Evolutionary conservation across 345 rosid species (phyloP).

Genomic region (Camelina hispida): DNA sequence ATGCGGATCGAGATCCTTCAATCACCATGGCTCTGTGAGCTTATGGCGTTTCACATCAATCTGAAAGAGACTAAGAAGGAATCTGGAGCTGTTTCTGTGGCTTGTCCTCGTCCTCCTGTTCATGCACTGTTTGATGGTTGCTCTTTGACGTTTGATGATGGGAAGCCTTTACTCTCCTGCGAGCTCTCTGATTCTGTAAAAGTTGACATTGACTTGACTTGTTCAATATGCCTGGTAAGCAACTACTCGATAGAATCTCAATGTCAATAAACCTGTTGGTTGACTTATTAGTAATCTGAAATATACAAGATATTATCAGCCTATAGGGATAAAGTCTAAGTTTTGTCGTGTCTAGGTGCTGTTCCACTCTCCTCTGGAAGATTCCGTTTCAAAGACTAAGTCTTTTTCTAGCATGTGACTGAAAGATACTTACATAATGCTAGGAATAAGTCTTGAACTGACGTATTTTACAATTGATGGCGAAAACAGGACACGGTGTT

Average conservation of each 20-base stretch:
- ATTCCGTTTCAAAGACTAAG: slow-evolving; percentile 29
- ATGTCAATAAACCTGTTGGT: slow-evolving; percentile 26
- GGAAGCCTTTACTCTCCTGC: slow-evolving; percentile 77
- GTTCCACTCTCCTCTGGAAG: slow-evolving; percentile 38
- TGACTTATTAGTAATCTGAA: slow-evolving; percentile 36
- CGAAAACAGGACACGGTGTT: slow-evolving; percentile 79
- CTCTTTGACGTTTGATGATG: slow-evolving; percentile 61
- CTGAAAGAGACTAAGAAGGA: slow-evolving; percentile 60
- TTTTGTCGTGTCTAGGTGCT: slow-evolving; percentile 35
- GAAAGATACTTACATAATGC: slow-evolving; percentile 5
- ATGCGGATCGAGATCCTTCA: slow-evolving; percentile 92
- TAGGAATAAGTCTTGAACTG: slow-evolving; percentile 11
- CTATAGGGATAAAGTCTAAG: slow-evolving; percentile 33
- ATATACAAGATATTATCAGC: slow-evolving; percentile 33
- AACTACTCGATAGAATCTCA: slow-evolving; percentile 29
- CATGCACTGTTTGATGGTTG: slow-evolving; percentile 73
- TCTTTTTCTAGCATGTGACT: slow-evolving; percentile 28
- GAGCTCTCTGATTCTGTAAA: slow-evolving; percentile 79
- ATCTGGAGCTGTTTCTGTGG: slow-evolving; percentile 35
- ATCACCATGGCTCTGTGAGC: slow-evolving; percentile 96
- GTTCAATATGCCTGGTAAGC: slow-evolving; percentile 95
- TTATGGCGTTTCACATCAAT: slow-evolving; percentile 89
- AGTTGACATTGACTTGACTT: slow-evolving; percentile 84
- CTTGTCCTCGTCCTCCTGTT: slow-evolving; percentile 29
- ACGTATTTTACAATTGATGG: neutral